Conservation (phyloP, 2,329 filamentous ascomycete genomes). For the Ascochyta rabiei region DNA sequence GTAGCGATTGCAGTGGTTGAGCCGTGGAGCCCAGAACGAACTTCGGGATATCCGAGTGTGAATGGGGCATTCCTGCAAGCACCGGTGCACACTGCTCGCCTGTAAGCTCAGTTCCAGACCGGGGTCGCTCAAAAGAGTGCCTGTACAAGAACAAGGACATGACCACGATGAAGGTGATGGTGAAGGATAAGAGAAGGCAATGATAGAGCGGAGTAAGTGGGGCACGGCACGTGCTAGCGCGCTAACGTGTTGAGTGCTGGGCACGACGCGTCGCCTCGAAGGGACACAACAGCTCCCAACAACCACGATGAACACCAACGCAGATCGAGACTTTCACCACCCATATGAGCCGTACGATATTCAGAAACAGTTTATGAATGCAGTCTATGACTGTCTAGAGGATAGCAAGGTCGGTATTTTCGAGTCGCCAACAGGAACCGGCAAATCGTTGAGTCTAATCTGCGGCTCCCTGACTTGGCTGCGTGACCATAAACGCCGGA, state of each 20-base stretch:
- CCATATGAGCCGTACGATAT: conserved; percentile 88
- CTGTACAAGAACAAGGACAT: neutral
- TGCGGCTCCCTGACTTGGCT: conserved; percentile 90
- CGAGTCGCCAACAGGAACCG: conserved; percentile 91
- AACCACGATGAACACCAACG: conserved; percentile 24
- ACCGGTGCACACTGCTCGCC: neutral
- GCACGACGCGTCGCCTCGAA: neutral
- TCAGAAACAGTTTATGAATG: conserved; percentile 85
- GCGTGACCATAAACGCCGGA: conserved; percentile 74
- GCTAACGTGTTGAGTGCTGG: neutral
- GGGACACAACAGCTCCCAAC: neutral
- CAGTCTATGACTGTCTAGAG: conserved; percentile 79
- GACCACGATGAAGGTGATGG: neutral
- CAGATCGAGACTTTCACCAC: conserved; percentile 72
- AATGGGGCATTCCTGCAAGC: neutral
- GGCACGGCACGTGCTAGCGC: neutral
- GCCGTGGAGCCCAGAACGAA: neutral
- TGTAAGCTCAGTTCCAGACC: neutral
- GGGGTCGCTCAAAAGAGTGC: neutral
- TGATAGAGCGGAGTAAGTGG: neutral
- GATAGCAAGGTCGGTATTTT: conserved; percentile 83
- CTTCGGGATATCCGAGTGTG: neutral
- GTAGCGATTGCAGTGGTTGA: neutral
- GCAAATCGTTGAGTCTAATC: conserved; percentile 90
- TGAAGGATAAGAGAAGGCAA: neutral